phyloP scores from a whole-genome alignment of 78 protist genomes.

The Dictyostelium firmibasis region DNA sequence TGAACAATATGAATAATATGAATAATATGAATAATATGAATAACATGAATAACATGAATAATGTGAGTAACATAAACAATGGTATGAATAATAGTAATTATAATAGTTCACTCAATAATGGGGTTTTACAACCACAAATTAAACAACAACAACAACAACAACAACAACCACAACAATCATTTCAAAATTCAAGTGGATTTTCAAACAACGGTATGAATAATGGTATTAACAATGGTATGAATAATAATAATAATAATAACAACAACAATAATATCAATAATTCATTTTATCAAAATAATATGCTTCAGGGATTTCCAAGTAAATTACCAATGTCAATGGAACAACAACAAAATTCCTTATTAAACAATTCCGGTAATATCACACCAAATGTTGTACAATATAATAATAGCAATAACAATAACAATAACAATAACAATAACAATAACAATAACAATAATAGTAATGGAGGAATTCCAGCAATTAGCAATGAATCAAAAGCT shows the following conservation, averaged over 20 bases:
- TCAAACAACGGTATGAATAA: not conserved
- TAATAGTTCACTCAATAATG: not conserved
- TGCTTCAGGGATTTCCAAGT: slow-evolving; percentile 37
- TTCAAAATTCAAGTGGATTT: not conserved
- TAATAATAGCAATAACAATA: not conserved
- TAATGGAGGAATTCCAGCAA: slow-evolving; percentile 39
- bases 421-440: slow-evolving; percentile 8
- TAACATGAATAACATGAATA: not conserved
- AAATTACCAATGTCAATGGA: slow-evolving; percentile 41
- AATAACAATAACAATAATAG: not conserved
- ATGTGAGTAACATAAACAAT: not conserved
- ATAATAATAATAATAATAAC: not conserved
- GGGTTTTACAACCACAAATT: slow-evolving; percentile 7
- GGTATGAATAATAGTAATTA: not conserved
- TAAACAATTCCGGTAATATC: not conserved
- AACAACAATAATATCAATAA: not conserved
- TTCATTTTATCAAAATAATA: slow-evolving; percentile 11
- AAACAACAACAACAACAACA: not conserved
- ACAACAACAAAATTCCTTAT: slow-evolving; percentile 10
- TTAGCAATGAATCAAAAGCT: slow-evolving; percentile 62
- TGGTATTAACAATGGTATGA: too few relatives aligned
- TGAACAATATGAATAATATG: not conserved
- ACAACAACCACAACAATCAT: not conserved
- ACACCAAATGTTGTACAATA: slow-evolving; percentile 1
- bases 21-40: not conserved